phyloP scores from a whole-genome alignment of 352 stramenopile species.

The Thalassiosira pacifica region DNA sequence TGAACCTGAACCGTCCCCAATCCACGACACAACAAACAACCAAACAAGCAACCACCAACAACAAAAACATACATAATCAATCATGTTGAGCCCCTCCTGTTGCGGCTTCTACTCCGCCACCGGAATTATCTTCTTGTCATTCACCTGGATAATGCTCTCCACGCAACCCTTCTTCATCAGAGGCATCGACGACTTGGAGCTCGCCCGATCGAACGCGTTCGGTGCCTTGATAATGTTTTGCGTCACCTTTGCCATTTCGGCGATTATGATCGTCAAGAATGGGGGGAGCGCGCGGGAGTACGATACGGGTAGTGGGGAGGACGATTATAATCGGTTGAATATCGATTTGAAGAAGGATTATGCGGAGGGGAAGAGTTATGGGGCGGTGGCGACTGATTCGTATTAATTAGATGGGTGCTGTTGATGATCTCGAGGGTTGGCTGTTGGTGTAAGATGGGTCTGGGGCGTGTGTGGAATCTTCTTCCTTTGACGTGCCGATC shows the following conservation, averaged over 20 bases:
- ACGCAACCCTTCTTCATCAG: slow-evolving; percentile 54
- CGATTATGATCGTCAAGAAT: slow-evolving; percentile 41
- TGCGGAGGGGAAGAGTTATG: slow-evolving; percentile 52
- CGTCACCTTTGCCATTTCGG: slow-evolving; percentile 27
- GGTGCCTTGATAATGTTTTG: slow-evolving; percentile 44
- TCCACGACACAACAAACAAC: no score
- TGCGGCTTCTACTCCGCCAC: slow-evolving; percentile 60
- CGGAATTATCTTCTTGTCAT: slow-evolving; percentile 49
- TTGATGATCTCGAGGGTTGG: no score
- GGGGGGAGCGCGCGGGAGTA: not conserved
- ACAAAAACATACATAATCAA: slow-evolving; percentile 25
- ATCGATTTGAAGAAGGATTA: slow-evolving; percentile 60
- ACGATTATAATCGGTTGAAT: slow-evolving; percentile 47
- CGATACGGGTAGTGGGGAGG: slow-evolving; percentile 12
- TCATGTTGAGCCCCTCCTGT: slow-evolving; percentile 38
- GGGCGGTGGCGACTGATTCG: slow-evolving; percentile 37
- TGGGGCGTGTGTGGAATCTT: no score
- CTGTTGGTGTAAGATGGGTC: no score
- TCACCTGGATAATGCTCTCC: slow-evolving; percentile 46
- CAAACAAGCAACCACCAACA: no score
- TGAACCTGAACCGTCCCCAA: no score
- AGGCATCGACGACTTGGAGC: slow-evolving; percentile 39
- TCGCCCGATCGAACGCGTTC: slow-evolving; percentile 40
- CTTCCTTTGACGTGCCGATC: no score
- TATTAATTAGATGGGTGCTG: no score